phyloP scores from a whole-genome alignment of 2,329 filamentous ascomycete genomes.

The Bipolaris cookei region DNA sequence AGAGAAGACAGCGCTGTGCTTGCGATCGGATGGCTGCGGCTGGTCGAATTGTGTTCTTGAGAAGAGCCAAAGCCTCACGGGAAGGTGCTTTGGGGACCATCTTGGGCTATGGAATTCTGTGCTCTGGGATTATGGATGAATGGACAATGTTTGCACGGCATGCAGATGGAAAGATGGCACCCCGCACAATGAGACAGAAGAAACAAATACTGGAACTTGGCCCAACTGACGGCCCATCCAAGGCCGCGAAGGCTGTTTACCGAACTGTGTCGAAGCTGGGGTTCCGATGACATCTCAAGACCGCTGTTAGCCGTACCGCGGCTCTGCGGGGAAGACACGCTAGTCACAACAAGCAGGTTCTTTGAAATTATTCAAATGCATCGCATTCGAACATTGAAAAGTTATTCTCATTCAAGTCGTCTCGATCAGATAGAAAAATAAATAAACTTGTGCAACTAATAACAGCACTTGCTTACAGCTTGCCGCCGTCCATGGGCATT shows the following conservation, averaged over 20 bases:
- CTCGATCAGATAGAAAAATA: background rate
- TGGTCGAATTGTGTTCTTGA: conserved; percentile 42
- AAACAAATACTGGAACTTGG: background rate
- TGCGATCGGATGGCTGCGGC: conserved; percentile 30
- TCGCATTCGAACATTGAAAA: background rate
- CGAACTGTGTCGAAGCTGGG: conserved; percentile 26
- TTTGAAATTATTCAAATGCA: background rate
- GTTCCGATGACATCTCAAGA: conserved; percentile 27
- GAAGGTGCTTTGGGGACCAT: conserved; percentile 47
- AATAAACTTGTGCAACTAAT: background rate
- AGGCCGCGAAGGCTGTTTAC: conserved; percentile 18
- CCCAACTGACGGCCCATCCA: conserved; percentile 7
- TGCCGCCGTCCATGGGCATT: conserved; percentile 53
- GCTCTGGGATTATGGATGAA: background rate
- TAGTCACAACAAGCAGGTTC: conserved; percentile 19
- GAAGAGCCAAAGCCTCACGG: conserved; percentile 42
- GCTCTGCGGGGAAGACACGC: conserved; percentile 25
- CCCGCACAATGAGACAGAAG: background rate
- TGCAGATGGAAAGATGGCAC: background rate
- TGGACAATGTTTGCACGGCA: background rate
- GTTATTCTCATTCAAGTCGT: background rate
- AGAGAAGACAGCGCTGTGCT: conserved; percentile 30
- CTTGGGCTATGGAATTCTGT: background rate
- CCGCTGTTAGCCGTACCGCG: conserved; percentile 36
- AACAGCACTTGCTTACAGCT: conserved; percentile 13